These are phyloP conservation scores for Xerocomus brunneocitrinus DNA, from an alignment of 768 basidiomycete species.

Conservation along the genomic window DNA sequence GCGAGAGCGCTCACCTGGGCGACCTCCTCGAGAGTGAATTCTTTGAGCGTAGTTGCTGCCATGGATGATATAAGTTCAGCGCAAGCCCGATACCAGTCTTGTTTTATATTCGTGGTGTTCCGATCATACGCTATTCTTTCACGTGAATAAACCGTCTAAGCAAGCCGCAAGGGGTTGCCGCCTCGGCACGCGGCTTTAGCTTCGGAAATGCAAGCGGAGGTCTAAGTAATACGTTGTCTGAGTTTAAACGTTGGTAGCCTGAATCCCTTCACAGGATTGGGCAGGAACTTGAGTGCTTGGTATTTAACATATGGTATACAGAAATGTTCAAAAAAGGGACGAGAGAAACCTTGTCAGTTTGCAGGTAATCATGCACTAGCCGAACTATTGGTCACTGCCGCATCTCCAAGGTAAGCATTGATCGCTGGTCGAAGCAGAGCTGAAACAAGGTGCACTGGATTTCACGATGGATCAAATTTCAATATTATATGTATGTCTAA, in stretches of 20 bases:
- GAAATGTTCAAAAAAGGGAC: no score
- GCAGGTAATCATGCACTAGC: no score
- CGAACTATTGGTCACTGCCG: no score
- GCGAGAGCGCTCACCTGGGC: constrained; percentile 37
- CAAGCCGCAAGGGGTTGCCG: neutral
- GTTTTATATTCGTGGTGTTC: constrained; percentile 3
- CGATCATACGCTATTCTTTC: constrained; percentile 6
- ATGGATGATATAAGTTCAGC: constrained; percentile 6
- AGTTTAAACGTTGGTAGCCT: neutral
- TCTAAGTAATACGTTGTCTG: neutral
- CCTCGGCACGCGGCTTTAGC: neutral
- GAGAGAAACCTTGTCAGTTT: no score
- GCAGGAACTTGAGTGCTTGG: no score
- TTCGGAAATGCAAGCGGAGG: neutral
- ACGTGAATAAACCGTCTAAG: constrained; percentile 6
- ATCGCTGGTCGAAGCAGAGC: no score
- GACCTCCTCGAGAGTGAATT: constrained; percentile 56
- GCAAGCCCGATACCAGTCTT: neutral
- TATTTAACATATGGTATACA: no score
- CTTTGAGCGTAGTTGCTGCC: constrained; percentile 35
- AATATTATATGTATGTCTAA: no score
- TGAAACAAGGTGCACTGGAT: no score
- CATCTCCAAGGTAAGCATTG: no score
- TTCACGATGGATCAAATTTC: no score
- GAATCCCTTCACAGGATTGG: no score